Conservation (phyloP, 441 rosid species). For the Arabidopsis hybrid region DNA sequence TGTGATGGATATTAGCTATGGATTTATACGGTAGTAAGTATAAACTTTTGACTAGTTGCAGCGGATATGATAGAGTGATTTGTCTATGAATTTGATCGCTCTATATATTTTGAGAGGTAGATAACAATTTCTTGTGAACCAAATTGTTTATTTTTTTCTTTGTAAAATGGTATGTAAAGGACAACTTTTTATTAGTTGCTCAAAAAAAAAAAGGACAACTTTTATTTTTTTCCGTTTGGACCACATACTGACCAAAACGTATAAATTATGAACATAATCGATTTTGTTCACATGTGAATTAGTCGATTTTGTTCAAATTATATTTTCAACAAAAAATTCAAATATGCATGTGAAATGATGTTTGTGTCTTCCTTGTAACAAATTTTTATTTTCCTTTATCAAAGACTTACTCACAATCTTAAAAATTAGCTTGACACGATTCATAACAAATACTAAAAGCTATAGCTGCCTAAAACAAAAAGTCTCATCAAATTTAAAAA, state of each 20-base stretch:
- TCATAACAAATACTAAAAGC: neutral
- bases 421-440: neutral
- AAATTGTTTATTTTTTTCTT: neutral
- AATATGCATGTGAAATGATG: neutral
- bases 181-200: neutral
- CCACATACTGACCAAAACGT: neutral
- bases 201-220: neutral
- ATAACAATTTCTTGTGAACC: neutral
- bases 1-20: conserved; percentile 17
- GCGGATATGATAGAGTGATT: neutral
- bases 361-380: neutral
- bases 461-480: neutral
- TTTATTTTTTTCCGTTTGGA: neutral
- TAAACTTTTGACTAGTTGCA: neutral
- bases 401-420: neutral
- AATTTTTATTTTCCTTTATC: neutral
- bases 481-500: neutral
- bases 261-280: neutral
- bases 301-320: neutral
- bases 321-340: neutral
- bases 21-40: neutral
- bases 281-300: neutral
- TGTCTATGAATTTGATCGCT: neutral
- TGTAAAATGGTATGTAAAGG: neutral
- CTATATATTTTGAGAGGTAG: neutral